Evolutionary conservation across 805 yeast genomes (phyloP), one percentile per base, ranked within the genome.

Genomic region (Nakazawaea wyomingensis): DNA sequence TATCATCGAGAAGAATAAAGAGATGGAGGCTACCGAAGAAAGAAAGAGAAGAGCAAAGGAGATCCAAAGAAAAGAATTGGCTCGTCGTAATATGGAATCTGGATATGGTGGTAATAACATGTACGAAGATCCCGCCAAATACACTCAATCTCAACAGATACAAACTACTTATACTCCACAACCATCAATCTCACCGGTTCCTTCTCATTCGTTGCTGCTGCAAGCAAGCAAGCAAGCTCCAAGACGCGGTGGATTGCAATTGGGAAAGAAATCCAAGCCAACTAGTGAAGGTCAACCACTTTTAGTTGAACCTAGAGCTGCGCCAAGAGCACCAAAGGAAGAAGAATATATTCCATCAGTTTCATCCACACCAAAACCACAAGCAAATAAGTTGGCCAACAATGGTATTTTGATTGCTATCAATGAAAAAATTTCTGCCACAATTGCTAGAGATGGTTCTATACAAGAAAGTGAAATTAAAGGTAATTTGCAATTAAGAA

Each of bases 1-100:
- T 61, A 90, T 93, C 61, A 93, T 93, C 55, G 98, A 88, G 66
- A 81, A 90, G 63, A 93, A 93, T 71, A 93, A 93, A 68, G 99
- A 93, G 67, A 69, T 86, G 56, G 99, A 91, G 65, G 99, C 99
- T 32, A 82, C 87, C 43, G 99, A 93, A 66, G 96, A 91, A 65
- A 83, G 98, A 66, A 91, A 91, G 68, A 85, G 95, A 65, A 82
- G 87, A 61, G 97, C 98, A 39, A 87, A 85, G 62, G 95, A 85
- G 58, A 82, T 85, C 48, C 95, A 88, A 61, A 74, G 86, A 61
- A 82, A 76, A 56, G 93, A 85, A 60, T 73, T 78, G 70, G 81
- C 81, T 41, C 75, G 74, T 50, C 72, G 77, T 59, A 78, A 76
- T 55, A 68, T 79, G 65, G 80, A 76, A 50, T 36, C 56, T 28